phyloP scores from a whole-genome alignment of 768 basidiomycete genomes.

The Holtermannia corniformis region DNA sequence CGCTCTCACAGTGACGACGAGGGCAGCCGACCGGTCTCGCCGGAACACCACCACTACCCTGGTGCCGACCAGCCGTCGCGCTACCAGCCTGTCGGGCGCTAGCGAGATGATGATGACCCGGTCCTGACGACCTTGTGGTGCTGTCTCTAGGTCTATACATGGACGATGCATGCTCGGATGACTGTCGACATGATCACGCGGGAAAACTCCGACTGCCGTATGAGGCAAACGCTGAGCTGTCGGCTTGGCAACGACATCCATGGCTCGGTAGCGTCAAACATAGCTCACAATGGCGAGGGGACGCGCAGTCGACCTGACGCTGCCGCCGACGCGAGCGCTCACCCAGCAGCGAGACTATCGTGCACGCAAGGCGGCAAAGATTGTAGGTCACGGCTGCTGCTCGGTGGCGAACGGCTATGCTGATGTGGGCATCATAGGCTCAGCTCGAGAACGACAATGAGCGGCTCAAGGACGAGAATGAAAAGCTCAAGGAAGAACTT shows the following conservation, averaged over 20 bases:
- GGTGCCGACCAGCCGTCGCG: not conserved
- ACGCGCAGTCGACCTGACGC: conserved; percentile 7
- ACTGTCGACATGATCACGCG: not conserved
- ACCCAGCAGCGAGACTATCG: conserved; percentile 12
- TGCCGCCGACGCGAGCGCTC: conserved; percentile 10
- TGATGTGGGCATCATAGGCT: not conserved
- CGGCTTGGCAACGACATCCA: too few relatives aligned
- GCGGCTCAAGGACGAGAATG: not conserved
- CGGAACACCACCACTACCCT: not conserved
- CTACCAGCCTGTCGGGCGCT: not conserved
- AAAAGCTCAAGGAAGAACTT: not conserved
- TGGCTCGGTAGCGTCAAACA: not conserved
- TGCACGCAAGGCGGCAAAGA: conserved; percentile 7
- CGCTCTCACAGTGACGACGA: not conserved
- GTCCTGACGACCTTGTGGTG: not conserved
- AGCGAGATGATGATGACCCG: not conserved
- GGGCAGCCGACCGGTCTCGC: not conserved
- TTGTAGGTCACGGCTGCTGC: not conserved
- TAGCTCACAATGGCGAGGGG: conserved; percentile 6
- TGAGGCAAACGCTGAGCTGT: too few relatives aligned
- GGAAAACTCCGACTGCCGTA: not conserved
- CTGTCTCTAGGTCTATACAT: not conserved
- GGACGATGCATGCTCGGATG: not conserved
- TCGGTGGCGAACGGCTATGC: not conserved
- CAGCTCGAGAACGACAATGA: not conserved